These are phyloP conservation scores for Trichophyton schoenleinii DNA, from an alignment of 2,329 filamentous ascomycete species.

Conservation along the genomic window DNA sequence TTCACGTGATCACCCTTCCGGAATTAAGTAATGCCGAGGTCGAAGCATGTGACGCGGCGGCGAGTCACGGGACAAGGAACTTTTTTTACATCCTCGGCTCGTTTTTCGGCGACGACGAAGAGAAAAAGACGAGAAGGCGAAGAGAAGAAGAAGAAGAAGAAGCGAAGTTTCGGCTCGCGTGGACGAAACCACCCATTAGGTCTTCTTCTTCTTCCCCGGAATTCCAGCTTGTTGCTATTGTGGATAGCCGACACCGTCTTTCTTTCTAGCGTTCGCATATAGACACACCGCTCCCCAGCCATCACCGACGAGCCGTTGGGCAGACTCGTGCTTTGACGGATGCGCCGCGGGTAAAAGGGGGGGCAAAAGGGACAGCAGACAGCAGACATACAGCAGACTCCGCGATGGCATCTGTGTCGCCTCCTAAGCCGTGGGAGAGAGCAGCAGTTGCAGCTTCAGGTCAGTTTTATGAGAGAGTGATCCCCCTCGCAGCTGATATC, in stretches of 20 bases:
- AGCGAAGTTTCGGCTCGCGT: neutral
- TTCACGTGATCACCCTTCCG: neutral
- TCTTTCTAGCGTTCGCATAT: neutral
- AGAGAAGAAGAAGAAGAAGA: neutral
- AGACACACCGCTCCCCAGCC: neutral
- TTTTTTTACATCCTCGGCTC: neutral
- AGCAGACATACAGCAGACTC: constrained; percentile 2
- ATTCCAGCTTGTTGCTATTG: neutral
- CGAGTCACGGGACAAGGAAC: neutral
- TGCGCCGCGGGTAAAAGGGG: neutral
- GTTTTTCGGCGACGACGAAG: neutral
- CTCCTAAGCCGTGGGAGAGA: constrained; percentile 95
- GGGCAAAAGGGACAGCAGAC: neutral
- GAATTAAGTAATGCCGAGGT: neutral
- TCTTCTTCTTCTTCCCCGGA: neutral
- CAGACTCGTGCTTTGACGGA: neutral
- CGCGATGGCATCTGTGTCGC: constrained; percentile 54
- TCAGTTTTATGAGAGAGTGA: constrained; percentile 27
- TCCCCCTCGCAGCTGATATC: neutral
- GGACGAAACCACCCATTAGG: neutral
- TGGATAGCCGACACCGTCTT: neutral
- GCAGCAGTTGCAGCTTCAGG: constrained; percentile 45
- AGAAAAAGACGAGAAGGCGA: neutral
- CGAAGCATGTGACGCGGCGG: neutral
- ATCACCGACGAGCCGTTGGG: neutral